A percentile compares a stretch with the other conserved stretches of the same genome.
phyloP scores from a whole-genome alignment of 345 rosid species.

The Heritiera littoralis region DNA sequence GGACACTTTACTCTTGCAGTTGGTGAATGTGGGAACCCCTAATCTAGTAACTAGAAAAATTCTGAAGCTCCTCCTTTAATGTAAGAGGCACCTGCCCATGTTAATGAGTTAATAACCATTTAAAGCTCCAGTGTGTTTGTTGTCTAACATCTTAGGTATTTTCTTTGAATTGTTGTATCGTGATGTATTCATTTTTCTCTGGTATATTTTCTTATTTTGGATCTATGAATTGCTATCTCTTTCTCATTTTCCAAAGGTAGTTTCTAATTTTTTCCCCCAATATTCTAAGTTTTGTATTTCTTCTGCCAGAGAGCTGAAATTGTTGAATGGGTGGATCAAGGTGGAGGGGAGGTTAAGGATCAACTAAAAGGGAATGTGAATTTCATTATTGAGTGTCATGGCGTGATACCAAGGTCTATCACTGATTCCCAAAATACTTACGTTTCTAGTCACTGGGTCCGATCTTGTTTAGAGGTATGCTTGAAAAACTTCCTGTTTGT shows the following conservation, averaged over 20 bases:
- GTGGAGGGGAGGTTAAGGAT: conserved; percentile 70
- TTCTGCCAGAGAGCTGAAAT: conserved; percentile 73
- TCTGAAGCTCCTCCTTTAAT: neutral
- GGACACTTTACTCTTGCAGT: neutral
- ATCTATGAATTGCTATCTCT: neutral
- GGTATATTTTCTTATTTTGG: neutral
- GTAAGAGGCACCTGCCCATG: neutral
- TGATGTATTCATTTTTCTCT: neutral
- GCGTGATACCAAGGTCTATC: conserved; percentile 39
- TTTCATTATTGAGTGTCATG: conserved; percentile 81
- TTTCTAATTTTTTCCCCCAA: neutral
- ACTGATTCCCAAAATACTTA: conserved; percentile 36
- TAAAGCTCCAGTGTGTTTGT: neutral
- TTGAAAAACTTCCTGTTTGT: conserved; percentile 24
- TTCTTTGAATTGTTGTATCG: neutral
- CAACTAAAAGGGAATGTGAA: conserved; percentile 37
- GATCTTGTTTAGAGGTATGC: conserved; percentile 85
- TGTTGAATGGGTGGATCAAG: conserved; percentile 83
- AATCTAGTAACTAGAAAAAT: neutral
- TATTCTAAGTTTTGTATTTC: conserved; percentile 17
- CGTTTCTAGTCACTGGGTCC: conserved; percentile 94
- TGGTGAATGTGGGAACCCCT: neutral
- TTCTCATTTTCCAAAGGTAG: conserved; percentile 8
- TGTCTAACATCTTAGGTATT: too few relatives aligned
- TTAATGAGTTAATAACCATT: neutral